Evolutionary conservation across 805 yeast genomes (phyloP).

Genomic region (Kodamaea sagamina): DNA sequence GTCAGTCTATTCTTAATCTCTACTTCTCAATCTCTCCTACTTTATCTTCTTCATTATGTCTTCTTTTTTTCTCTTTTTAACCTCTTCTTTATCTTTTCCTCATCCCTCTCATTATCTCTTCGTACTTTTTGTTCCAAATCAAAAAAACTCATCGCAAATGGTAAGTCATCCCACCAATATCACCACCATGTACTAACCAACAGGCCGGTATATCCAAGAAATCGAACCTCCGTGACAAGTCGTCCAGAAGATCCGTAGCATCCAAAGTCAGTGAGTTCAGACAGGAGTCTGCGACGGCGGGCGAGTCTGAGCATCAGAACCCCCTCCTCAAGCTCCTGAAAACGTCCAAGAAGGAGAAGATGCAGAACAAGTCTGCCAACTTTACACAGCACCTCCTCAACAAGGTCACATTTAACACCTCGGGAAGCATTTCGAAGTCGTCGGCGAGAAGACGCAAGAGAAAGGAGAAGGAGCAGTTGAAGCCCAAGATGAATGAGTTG

Average conservation of each 20-base stretch:
- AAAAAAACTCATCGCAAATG: conserved; percentile 11
- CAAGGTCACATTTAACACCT: conserved; percentile 34
- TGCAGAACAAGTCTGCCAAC: conserved; percentile 38
- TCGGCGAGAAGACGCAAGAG: conserved; percentile 64
- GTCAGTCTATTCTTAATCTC: no score
- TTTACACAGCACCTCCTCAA: conserved; percentile 32
- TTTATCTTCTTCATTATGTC: no score
- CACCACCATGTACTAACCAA: conserved; percentile 14
- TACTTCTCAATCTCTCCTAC: no score
- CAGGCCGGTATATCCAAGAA: conserved; percentile 38
- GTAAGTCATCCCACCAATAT: conserved; percentile 7
- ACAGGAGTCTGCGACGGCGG: conserved; percentile 17
- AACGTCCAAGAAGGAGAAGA: conserved; percentile 56
- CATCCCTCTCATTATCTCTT: neutral
- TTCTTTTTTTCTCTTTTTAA: no score
- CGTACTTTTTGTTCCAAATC: neutral
- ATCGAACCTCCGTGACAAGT: conserved; percentile 36
- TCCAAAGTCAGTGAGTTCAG: conserved; percentile 31
- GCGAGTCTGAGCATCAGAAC: conserved; percentile 21
- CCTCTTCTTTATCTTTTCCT: neutral
- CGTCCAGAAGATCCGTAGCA: conserved; percentile 25
- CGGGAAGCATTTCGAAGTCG: conserved; percentile 62
- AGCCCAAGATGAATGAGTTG: conserved; percentile 68
- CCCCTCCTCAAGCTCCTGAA: conserved; percentile 57
- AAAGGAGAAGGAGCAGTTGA: conserved; percentile 59